Percentiles rank a stretch among this genome's conserved stretches.
Conservation (phyloP, 2,329 filamentous ascomycete genomes). For the Claviceps arundinis region DNA sequence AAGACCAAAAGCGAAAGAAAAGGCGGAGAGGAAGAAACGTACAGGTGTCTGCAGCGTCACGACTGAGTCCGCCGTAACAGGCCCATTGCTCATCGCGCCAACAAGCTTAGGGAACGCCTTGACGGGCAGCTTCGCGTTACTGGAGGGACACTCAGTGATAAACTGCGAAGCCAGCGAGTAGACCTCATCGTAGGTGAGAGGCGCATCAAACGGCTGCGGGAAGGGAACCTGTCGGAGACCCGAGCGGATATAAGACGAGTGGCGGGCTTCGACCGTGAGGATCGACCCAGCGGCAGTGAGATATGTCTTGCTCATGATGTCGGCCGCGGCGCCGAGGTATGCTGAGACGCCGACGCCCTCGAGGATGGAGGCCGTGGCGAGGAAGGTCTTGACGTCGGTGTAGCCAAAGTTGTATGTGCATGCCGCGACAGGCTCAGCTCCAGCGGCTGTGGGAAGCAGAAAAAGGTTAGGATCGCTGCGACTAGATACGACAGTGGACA, state of each 20-base stretch:
- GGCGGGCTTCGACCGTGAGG: conserved; percentile 48
- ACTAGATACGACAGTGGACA: too few relatives aligned
- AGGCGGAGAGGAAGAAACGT: too few relatives aligned
- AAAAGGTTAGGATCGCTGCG: not conserved
- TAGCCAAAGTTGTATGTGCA: conserved; percentile 48
- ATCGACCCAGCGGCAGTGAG: conserved; percentile 50
- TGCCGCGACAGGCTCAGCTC: conserved; percentile 34
- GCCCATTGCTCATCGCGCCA: conserved; percentile 8
- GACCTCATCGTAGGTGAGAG: conserved; percentile 43
- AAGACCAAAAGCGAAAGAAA: not conserved
- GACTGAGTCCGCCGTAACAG: not conserved
- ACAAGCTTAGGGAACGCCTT: conserved; percentile 43
- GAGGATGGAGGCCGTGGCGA: conserved; percentile 49
- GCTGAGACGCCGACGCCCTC: conserved; percentile 52
- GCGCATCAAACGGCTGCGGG: conserved; percentile 46
- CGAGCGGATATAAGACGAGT: conserved; percentile 46
- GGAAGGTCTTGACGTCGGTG: conserved; percentile 42
- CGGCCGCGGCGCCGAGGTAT: conserved; percentile 49
- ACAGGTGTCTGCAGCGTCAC: not conserved
- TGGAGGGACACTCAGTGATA: conserved; percentile 42
- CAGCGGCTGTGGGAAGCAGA: conserved; percentile 13
- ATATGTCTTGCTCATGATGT: conserved; percentile 44
- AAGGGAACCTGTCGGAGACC: conserved; percentile 36
- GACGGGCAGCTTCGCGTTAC: conserved; percentile 43
- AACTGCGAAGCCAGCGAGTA: conserved; percentile 52